These are phyloP conservation scores for Fraxinus anomala DNA, from an alignment of 257 asterid species.

Conservation along the genomic window DNA sequence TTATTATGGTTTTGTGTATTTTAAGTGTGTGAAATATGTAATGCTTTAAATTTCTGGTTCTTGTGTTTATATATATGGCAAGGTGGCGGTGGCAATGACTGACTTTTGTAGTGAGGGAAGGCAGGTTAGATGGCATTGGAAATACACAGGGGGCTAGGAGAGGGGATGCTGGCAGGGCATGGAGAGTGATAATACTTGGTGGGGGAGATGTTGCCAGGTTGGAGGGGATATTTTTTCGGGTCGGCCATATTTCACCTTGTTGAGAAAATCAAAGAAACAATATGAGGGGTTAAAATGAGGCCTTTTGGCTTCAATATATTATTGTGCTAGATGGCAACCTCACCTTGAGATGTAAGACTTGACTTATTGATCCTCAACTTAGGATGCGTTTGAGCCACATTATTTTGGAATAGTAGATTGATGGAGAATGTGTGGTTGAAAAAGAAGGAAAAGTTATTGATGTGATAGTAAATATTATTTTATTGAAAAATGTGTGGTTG, in stretches of 20 bases:
- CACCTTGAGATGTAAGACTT: background rate
- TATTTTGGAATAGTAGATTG: too few relatives aligned
- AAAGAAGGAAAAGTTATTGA: too few relatives aligned
- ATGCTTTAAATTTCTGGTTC: too few relatives aligned
- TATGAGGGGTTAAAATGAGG: too few relatives aligned
- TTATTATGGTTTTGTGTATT: too few relatives aligned
- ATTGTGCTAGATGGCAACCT: background rate
- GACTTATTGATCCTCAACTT: background rate
- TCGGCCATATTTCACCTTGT: background rate
- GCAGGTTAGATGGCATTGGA: background rate
- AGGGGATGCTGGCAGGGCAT: background rate
- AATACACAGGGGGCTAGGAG: background rate
- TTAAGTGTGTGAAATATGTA: too few relatives aligned
- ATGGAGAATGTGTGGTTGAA: too few relatives aligned
- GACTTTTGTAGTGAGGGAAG: background rate
- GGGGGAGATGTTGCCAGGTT: background rate
- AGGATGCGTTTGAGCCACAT: too few relatives aligned
- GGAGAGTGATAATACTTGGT: background rate
- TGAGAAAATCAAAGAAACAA: background rate
- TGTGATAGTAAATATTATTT: too few relatives aligned
- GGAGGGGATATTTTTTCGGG: background rate
- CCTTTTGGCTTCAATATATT: background rate
- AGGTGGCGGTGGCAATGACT: too few relatives aligned
- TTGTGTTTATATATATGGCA: too few relatives aligned
- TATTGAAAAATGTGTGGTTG: too few relatives aligned